These are phyloP conservation scores for Myochromella boudieri DNA, from an alignment of 768 basidiomycete genomes.

Conservation along the genomic window DNA sequence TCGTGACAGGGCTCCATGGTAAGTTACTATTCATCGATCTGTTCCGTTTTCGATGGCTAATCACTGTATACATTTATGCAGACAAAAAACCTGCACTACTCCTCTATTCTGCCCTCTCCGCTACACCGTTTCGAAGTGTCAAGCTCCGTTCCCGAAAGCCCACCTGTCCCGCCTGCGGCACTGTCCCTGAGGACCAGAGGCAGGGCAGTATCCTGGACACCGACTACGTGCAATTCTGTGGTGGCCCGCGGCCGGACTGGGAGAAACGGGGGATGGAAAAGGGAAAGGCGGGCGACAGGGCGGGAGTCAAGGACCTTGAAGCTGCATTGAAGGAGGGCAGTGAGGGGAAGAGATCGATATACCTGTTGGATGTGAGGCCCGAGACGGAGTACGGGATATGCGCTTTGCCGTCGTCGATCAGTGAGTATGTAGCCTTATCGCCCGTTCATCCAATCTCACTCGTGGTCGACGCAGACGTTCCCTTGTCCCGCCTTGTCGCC, in stretches of 20 bases:
- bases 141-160: constrained; percentile 73
- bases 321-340: constrained; percentile 33
- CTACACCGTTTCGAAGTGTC: constrained; percentile 77
- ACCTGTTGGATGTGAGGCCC: constrained; percentile 80
- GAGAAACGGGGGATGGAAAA: constrained; percentile 48
- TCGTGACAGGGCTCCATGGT: constrained; percentile 25
- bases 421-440: constrained; percentile 35
- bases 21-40: background rate
- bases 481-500: constrained; percentile 62
- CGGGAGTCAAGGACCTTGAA: constrained; percentile 20
- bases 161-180: constrained; percentile 77
- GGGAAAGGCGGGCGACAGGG: constrained; percentile 36
- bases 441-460: background rate
- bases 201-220: constrained; percentile 49
- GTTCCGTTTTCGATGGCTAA: constrained; percentile 48
- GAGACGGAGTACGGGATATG: constrained; percentile 85
- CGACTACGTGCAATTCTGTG: constrained; percentile 89
- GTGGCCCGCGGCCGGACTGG: constrained; percentile 70
- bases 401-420: constrained; percentile 67
- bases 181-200: constrained; percentile 38
- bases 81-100: constrained; percentile 31
- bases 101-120: constrained; percentile 66
- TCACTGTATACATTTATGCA: constrained; percentile 65
- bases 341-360: constrained; percentile 22
- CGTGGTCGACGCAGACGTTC: constrained; percentile 56